Evolutionary conservation across 2,329 filamentous ascomycete species (phyloP).

Genomic region (Trichophyton schoenleinii): DNA sequence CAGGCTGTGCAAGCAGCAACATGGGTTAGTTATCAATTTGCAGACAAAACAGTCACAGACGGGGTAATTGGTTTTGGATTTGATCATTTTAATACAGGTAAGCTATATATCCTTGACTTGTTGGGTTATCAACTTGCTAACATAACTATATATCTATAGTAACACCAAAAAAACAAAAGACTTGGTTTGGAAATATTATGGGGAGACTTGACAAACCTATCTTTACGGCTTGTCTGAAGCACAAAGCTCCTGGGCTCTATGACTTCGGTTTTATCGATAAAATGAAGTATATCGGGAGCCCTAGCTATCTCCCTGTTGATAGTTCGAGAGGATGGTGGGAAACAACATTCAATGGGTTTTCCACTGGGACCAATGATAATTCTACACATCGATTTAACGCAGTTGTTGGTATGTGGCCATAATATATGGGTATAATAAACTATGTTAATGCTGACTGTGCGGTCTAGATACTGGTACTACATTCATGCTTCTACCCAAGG

Average conservation of each 20-base stretch:
- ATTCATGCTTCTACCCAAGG: constrained; percentile 47
- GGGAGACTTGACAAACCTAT: constrained; percentile 48
- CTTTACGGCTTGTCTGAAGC: constrained; percentile 57
- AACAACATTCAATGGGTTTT: constrained; percentile 45
- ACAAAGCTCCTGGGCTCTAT: constrained; percentile 50
- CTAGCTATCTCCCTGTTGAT: constrained; percentile 52
- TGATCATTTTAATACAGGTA: constrained; percentile 44
- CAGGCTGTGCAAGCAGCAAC: constrained; percentile 57
- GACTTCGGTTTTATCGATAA: constrained; percentile 61
- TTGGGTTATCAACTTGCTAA: not conserved
- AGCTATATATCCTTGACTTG: not conserved
- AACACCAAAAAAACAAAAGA: constrained; percentile 41
- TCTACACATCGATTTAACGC: constrained; percentile 8
- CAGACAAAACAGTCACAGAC: constrained; percentile 41
- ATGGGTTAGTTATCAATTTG: constrained; percentile 43
- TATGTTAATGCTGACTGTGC: not conserved
- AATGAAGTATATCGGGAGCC: constrained; percentile 48
- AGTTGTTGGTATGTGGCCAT: not conserved
- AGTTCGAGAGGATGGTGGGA: constrained; percentile 56
- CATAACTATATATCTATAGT: constrained; percentile 5
- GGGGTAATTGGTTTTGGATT: constrained; percentile 51
- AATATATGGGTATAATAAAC: not conserved
- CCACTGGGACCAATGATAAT: constrained; percentile 32
- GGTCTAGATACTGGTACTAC: constrained; percentile 52
- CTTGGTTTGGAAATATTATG: constrained; percentile 62